Evolutionary conservation across 441 rosid genomes (phyloP).

Genomic region (Kokia cookei): DNA sequence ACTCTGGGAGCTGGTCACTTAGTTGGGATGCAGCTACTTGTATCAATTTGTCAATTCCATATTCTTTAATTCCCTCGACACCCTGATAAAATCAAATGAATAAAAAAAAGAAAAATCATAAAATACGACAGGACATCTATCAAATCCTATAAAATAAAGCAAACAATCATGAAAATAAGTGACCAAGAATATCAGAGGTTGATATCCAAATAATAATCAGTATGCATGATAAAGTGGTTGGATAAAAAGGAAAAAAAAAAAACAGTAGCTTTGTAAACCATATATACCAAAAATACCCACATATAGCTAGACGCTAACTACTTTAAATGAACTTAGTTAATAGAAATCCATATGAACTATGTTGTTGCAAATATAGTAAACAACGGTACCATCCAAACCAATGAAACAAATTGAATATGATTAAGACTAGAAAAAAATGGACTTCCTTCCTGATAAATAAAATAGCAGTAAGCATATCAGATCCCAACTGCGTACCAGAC

Average conservation of each 20-base stretch:
- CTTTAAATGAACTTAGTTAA: neutral
- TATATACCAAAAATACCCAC: too few species aligned
- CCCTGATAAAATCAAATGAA: constrained; percentile 43
- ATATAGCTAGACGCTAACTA: neutral
- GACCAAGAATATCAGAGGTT: neutral
- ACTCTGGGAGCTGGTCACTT: constrained; percentile 88
- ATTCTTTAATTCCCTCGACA: constrained; percentile 66
- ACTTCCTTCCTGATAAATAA: neutral
- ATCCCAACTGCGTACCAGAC: constrained; percentile 41
- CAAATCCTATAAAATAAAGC: neutral
- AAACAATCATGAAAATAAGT: neutral
- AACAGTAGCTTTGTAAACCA: too few species aligned
- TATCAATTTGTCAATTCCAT: constrained; percentile 76
- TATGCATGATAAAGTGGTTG: too few species aligned
- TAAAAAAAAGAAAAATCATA: neutral
- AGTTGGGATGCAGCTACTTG: constrained; percentile 85
- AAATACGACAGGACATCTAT: neutral
- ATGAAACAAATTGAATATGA: neutral
- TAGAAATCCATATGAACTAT: neutral
- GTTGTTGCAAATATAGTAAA: neutral
- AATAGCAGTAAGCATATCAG: neutral
- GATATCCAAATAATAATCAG: neutral
- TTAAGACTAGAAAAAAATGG: neutral
- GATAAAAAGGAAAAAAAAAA: too few species aligned
- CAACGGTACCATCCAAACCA: neutral